Evolutionary conservation across 371 early-diverging fungal genomes (phyloP).

Genomic region (Smittium culicis): DNA sequence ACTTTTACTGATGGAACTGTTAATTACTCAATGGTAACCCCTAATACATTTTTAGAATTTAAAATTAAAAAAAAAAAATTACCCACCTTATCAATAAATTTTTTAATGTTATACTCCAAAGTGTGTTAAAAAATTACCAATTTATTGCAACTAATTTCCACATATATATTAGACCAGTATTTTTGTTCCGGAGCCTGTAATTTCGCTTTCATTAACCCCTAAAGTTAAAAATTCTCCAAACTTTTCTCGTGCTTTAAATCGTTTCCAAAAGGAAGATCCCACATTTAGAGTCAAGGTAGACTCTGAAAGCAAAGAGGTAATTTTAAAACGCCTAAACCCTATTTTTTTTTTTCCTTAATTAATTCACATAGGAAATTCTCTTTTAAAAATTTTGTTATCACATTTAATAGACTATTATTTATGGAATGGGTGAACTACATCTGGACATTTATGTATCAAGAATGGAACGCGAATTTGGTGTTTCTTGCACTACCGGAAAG

Average conservation of each 20-base stretch:
- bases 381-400: neutral
- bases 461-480: constrained; percentile 91
- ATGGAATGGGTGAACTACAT: constrained; percentile 88
- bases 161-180: constrained; percentile 59
- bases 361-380: no score
- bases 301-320: constrained; percentile 65
- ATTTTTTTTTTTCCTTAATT: no score
- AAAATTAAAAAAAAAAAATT: neutral
- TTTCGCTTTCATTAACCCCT: constrained; percentile 80
- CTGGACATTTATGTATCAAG: constrained; percentile 92
- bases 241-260: constrained; percentile 85
- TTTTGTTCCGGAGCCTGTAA: constrained; percentile 95
- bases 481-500: constrained; percentile 86
- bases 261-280: constrained; percentile 95
- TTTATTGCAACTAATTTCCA: no score
- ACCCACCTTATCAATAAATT: neutral
- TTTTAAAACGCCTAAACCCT: no score
- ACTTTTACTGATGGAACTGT: constrained; percentile 83
- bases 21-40: constrained; percentile 57
- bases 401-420: constrained; percentile 54
- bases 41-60: neutral
- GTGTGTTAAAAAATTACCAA: no score
- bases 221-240: constrained; percentile 81
- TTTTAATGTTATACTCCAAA: no score
- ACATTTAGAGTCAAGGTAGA: constrained; percentile 94